Conservation (phyloP, 768 basidiomycete species). For the Phanerochaete carnosa region DNA sequence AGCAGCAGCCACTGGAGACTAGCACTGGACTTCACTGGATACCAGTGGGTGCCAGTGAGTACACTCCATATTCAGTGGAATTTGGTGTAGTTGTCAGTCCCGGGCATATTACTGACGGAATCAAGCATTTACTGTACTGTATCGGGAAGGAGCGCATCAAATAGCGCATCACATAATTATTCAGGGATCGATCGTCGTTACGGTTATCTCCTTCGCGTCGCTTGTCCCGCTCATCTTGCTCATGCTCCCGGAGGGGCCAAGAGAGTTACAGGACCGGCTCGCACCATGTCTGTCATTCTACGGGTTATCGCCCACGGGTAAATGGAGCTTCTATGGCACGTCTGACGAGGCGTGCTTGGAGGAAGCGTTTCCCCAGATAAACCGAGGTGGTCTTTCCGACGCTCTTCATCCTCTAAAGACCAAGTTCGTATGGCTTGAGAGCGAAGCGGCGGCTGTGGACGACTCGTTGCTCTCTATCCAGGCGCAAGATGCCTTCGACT, state of each 20-base stretch:
- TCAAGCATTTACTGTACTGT: too few relatives aligned
- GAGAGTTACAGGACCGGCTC: background rate
- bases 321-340: constrained; percentile 5
- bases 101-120: too few relatives aligned
- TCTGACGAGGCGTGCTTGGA: constrained; percentile 1
- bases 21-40: too few relatives aligned
- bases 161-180: too few relatives aligned
- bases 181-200: too few relatives aligned
- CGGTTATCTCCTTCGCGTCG: background rate
- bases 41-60: too few relatives aligned
- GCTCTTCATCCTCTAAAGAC: background rate
- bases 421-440: constrained; percentile 12
- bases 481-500: background rate
- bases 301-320: constrained; percentile 6
- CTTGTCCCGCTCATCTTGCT: constrained; percentile 1
- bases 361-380: background rate
- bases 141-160: too few relatives aligned
- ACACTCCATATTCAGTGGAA: too few relatives aligned
- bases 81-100: too few relatives aligned
- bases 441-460: constrained; percentile 18
- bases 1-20: too few relatives aligned
- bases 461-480: constrained; percentile 8
- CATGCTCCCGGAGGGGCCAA: background rate
- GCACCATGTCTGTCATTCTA: constrained; percentile 8
- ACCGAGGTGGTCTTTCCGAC: background rate